Conservation (phyloP, 1,139 yeast species). For the Suhomyces bribrorum region DNA sequence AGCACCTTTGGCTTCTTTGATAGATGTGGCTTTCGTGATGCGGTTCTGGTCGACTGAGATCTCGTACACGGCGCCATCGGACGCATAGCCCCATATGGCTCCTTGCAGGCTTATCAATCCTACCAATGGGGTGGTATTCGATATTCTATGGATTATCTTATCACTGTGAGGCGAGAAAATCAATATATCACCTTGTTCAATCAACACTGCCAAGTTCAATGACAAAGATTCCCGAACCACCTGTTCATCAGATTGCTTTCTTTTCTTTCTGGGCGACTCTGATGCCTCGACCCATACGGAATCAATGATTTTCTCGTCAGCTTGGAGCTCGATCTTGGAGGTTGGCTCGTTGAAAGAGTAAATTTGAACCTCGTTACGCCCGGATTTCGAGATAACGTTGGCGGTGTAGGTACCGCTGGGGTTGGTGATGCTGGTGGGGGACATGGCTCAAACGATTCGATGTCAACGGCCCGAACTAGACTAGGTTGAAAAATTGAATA, state of each 20-base stretch:
- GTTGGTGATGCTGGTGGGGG: conserved; percentile 20
- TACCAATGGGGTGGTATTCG: conserved; percentile 19
- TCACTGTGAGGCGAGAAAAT: conserved; percentile 44
- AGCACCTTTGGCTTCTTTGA: conserved; percentile 14
- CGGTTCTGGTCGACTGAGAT: conserved; percentile 20
- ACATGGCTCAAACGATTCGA: no score
- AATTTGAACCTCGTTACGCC: conserved; percentile 40
- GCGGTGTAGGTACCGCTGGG: conserved; percentile 27
- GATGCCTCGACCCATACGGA: conserved; percentile 26
- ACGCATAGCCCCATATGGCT: conserved; percentile 23
- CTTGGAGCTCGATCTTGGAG: conserved; percentile 21
- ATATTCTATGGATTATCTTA: conserved; percentile 34
- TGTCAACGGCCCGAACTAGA: no score
- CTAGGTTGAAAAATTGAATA: no score
- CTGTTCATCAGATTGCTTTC: conserved; percentile 14
- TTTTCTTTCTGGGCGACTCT: conserved; percentile 16
- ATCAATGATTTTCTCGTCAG: conserved; percentile 26
- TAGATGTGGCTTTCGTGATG: conserved; percentile 18
- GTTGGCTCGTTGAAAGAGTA: conserved; percentile 19
- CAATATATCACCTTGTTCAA: conserved; percentile 39
- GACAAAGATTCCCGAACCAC: conserved; percentile 2
- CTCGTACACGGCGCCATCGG: conserved; percentile 17
- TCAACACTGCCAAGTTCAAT: conserved; percentile 33
- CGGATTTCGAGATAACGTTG: conserved; percentile 32
- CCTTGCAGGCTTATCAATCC: conserved; percentile 18